Percentiles rank a stretch among this genome's conserved stretches.
These are phyloP conservation scores for Jatropha curcas DNA, from an alignment of 345 rosid species.

Conservation along the genomic window DNA sequence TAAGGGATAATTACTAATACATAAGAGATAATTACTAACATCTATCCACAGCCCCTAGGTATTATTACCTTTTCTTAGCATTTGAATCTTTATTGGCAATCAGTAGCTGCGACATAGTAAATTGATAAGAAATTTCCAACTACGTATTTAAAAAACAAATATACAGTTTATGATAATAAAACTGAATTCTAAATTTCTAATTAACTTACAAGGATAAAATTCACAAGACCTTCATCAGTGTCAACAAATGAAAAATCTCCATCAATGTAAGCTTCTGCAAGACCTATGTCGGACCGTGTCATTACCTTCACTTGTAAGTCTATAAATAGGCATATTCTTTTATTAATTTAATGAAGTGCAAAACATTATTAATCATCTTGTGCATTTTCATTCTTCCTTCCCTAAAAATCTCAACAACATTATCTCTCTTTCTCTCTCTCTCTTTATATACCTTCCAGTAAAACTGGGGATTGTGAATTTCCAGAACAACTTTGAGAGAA, in stretches of 20 bases:
- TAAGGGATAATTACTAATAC: no score
- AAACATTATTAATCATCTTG: no score
- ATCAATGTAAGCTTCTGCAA: conserved; percentile 78
- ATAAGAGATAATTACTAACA: no score
- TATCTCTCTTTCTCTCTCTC: no score
- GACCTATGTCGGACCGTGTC: conserved; percentile 85
- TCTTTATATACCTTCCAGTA: conserved; percentile 84
- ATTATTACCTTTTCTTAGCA: conserved; percentile 26
- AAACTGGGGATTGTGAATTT: conserved; percentile 69
- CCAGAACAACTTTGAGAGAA: conserved; percentile 46
- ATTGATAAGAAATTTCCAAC: background rate
- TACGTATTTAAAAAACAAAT: no score
- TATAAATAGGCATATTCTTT: no score
- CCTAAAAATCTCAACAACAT: no score
- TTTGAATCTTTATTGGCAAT: conserved; percentile 59
- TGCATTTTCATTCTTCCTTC: no score
- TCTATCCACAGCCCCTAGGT: no score
- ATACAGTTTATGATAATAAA: background rate
- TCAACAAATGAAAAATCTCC: conserved; percentile 72
- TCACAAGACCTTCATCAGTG: conserved; percentile 61
- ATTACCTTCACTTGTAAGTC: no score
- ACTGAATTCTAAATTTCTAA: background rate
- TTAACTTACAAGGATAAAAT: conserved; percentile 57
- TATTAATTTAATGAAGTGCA: no score
- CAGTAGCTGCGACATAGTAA: conserved; percentile 46